Percentiles rank a stretch among this genome's conserved stretches.
Evolutionary conservation across 768 basidiomycete species (phyloP).

Genomic region (Podaxis sp.): DNA sequence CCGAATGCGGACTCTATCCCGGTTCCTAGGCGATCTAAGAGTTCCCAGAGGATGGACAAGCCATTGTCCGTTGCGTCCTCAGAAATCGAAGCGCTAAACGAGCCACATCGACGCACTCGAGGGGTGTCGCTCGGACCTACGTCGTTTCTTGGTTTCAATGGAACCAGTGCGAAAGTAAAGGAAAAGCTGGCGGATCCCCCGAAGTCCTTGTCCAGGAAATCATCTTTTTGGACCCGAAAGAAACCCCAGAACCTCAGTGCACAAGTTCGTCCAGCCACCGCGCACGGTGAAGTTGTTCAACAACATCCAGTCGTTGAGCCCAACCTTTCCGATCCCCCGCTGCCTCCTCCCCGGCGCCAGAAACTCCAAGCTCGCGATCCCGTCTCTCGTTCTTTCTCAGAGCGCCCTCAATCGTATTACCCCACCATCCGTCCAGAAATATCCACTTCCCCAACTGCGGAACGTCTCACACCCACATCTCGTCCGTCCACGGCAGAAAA

Average conservation of each 20-base stretch:
- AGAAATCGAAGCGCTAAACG: conserved; percentile 17
- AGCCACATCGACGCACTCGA: conserved; percentile 34
- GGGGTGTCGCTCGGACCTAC: conserved; percentile 55
- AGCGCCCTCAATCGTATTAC: conserved; percentile 1
- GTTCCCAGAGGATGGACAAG: conserved; percentile 32
- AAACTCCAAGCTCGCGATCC: conserved; percentile 8
- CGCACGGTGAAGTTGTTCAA: conserved; percentile 1
- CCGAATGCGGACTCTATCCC: conserved; percentile 14
- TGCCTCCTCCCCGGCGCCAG: background rate
- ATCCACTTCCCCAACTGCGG: background rate
- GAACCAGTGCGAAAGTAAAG: conserved; percentile 38
- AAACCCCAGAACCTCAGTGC: conserved; percentile 17
- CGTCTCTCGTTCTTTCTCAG: background rate
- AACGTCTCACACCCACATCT: conserved; percentile 17
- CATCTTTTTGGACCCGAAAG: conserved; percentile 67
- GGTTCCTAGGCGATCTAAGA: conserved; percentile 47
- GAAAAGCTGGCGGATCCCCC: conserved; percentile 29
- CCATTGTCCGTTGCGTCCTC: conserved; percentile 7
- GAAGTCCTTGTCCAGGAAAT: conserved; percentile 45
- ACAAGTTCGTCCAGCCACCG: conserved; percentile 1
- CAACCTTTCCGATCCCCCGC: background rate
- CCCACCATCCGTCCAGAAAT: background rate
- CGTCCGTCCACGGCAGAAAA: conserved; percentile 9
- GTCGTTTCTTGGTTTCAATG: conserved; percentile 31
- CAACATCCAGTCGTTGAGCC: background rate